Conservation (phyloP, 352 stramenopile species). For the Phytophthora quininea region DNA sequence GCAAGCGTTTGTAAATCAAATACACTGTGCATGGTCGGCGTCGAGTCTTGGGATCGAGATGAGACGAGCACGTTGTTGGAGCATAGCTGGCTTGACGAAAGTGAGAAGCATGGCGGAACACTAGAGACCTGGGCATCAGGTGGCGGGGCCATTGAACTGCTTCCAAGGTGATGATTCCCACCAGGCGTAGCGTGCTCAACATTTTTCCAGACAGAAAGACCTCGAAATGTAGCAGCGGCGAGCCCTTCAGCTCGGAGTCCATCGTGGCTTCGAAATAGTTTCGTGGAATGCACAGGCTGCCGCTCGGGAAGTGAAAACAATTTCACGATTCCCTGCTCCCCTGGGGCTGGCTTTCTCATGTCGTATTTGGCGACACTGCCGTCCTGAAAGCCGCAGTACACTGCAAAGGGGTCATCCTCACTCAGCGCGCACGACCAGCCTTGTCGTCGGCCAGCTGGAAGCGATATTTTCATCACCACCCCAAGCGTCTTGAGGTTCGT, state of each 20-base stretch:
- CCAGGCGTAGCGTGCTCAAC: slow-evolving; percentile 12
- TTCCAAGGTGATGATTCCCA: slow-evolving; percentile 2
- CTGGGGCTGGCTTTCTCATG: slow-evolving; percentile 39
- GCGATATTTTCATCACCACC: slow-evolving; percentile 40
- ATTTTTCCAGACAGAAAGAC: slow-evolving; percentile 49
- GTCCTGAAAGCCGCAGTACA: slow-evolving; percentile 67
- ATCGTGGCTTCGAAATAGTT: slow-evolving; percentile 36
- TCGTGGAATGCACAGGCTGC: slow-evolving; percentile 63
- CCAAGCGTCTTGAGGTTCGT: slow-evolving; percentile 50
- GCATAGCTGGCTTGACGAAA: slow-evolving; percentile 31
- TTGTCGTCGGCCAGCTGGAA: slow-evolving; percentile 46
- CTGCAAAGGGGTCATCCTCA: slow-evolving; percentile 38
- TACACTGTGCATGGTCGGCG: slow-evolving; percentile 47
- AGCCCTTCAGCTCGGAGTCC: slow-evolving; percentile 32
- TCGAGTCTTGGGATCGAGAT: slow-evolving; percentile 32
- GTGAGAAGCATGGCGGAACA: slow-evolving; percentile 42
- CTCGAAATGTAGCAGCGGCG: slow-evolving; percentile 49
- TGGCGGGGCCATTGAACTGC: slow-evolving; percentile 8
- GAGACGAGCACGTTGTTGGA: slow-evolving; percentile 47
- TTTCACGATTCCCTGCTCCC: slow-evolving; percentile 36
- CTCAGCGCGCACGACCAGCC: slow-evolving; percentile 66
- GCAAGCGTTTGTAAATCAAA: slow-evolving; percentile 37
- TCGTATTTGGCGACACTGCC: slow-evolving; percentile 57
- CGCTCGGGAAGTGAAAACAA: slow-evolving; percentile 42
- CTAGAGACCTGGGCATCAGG: slow-evolving; percentile 27